Evolutionary conservation across 73 alveolate genomes (phyloP), one percentile per base, ranked within the genome.

Genomic region (Symbiodinium pilosum): DNA sequence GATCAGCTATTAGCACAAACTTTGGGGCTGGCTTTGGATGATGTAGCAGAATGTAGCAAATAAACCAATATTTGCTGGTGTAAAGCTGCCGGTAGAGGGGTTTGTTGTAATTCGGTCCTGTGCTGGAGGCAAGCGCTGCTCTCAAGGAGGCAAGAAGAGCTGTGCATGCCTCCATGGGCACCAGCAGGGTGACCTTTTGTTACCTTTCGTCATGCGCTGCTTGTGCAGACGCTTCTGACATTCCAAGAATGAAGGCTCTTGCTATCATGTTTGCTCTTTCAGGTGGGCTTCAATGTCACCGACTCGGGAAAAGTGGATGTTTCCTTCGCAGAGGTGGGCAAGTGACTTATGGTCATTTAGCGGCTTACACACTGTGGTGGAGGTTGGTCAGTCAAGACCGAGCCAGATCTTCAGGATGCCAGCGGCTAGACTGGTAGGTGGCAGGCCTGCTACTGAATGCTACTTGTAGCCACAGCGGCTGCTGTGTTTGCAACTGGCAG

Each of bases 391-490:
- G 85, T 36, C 41, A 54, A 87, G 77, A 40, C 68, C 68, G 42
- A 87, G 94, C 94, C 94, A 87, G 94, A 87, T 87, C 86, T 87
- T 87, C 77, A 42, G 94, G 40, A 87, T 87, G 94, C 94, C 94
- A 39, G 94, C 94, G n/a, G 38, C 94, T 26, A 75, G 94, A 41
- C 77, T 87, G 86, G 59, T 87, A 36, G 94, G 94, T 34, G 94
- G 94, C 18, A 36, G 94, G 84, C 84, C 41, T 21, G 39, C 43
- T 39, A n/a, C 38, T 12, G 40, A 18, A n/a, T 26, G 12, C 84
- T 26, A 1, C 20, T 6, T 16, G 73, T 5, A 30, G 73, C 84
- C 30, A 24, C 42, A 7, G 11, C 41, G 83, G 39, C 40, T 4
- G 41, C 84, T 21, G 41, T 69, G 16, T 21, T 18, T n/a, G n/a